phyloP scores from a whole-genome alignment of 345 rosid species.

The Lagerstroemia speciosa region DNA sequence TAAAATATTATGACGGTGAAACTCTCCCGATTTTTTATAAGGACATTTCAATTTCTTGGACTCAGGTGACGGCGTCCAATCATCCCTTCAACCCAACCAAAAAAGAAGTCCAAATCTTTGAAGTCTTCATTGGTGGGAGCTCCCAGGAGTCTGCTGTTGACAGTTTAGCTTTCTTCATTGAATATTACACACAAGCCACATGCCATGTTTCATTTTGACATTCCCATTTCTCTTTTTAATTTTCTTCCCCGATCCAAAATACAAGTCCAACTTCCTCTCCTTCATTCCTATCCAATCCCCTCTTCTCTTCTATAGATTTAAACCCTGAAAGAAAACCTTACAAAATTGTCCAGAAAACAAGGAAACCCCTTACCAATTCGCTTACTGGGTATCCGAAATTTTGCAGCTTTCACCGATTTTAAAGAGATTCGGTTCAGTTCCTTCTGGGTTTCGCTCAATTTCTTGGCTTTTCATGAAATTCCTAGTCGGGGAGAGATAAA shows the following conservation, averaged over 20 bases:
- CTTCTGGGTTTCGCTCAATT: slow-evolving; percentile 16
- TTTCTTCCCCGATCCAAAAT: not conserved
- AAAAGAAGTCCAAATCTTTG: slow-evolving; percentile 9
- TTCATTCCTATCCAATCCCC: not conserved
- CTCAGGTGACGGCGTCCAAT: slow-evolving; percentile 1
- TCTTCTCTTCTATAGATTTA: not conserved
- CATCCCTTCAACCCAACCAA: not conserved
- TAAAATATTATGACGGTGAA: too few species aligned
- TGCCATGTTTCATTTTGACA: not conserved
- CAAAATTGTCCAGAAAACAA: not conserved
- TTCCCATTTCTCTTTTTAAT: not conserved
- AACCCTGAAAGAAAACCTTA: not conserved
- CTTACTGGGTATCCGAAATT: not conserved
- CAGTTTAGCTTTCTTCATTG: not conserved
- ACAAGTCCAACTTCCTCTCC: slow-evolving; percentile 8
- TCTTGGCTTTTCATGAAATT: not conserved
- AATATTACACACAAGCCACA: not conserved
- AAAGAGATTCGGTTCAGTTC: not conserved
- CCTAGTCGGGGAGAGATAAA: not conserved
- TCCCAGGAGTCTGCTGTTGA: not conserved
- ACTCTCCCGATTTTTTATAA: too few species aligned
- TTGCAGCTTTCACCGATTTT: not conserved
- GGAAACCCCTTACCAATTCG: not conserved
- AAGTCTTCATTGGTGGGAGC: not conserved
- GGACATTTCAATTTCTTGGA: not conserved